A percentile compares a stretch with the other conserved stretches of the same genome.
Evolutionary conservation across 1,284 basidiomycete genomes (phyloP).

Genomic region (Boletus hoseneyae): DNA sequence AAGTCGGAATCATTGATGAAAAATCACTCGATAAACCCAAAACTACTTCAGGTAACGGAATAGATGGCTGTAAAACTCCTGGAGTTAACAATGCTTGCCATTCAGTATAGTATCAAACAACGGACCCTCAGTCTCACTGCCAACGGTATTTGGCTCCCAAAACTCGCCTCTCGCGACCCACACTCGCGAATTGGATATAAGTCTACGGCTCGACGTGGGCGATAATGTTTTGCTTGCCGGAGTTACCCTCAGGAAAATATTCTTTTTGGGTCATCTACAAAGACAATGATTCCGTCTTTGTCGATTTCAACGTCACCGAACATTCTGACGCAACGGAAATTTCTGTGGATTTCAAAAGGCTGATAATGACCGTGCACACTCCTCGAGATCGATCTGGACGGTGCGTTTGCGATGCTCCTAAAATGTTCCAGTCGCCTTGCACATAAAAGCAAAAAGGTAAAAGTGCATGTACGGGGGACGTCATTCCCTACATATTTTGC

Average conservation of each 20-base stretch:
- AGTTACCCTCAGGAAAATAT: not conserved
- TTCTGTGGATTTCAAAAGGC: conserved; percentile 91
- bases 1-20: conserved; percentile 96
- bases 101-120: conserved; percentile 93
- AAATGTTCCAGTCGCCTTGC: conserved; percentile 93
- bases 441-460: conserved; percentile 86
- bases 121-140: conserved; percentile 97
- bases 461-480: conserved; percentile 82
- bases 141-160: conserved; percentile 98
- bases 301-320: conserved; percentile 93
- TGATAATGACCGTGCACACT: conserved; percentile 95
- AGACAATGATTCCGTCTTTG: conserved; percentile 98
- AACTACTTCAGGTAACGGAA: conserved; percentile 74
- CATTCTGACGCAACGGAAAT: conserved; percentile 89
- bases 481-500: conserved; percentile 97
- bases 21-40: conserved; percentile 73
- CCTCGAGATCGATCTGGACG: conserved; percentile 96
- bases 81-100: conserved; percentile 9
- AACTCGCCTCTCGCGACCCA: conserved; percentile 96
- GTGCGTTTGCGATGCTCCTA: conserved; percentile 67
- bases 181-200: conserved; percentile 91
- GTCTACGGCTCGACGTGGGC: conserved; percentile 81
- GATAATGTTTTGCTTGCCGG: not conserved
- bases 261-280: conserved; percentile 87
- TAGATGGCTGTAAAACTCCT: not conserved